Evolutionary conservation across 2,329 filamentous ascomycete species (phyloP), one percentile per base, ranked within the genome.

Genomic region (Colletotrichum sp.): DNA sequence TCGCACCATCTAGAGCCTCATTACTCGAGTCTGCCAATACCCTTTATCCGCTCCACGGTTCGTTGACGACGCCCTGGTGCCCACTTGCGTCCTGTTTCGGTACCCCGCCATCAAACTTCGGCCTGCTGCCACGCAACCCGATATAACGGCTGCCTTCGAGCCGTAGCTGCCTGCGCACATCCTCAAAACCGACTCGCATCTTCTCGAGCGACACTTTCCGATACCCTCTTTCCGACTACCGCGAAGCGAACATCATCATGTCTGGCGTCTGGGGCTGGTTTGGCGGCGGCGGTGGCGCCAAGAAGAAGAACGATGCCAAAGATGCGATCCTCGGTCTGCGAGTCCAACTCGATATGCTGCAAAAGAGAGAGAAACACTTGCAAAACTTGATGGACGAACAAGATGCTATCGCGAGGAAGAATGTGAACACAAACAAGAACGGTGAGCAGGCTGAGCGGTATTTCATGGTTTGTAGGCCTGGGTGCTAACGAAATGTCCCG

Each of bases 351-450:
- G 96, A 98, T 79, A 98, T 98, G 96, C 90, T 99, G 82, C 95
- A 97, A 86, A 99, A 99, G 90, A 91, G 96, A 74, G 96, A 98
- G 88, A 94, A 91, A 84, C 95, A 98, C 82, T 86, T 98, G 75
- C 93, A 97, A 84, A 94, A 90, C 76, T 95, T 98, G 87, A 98
- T 98, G 87, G 93, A 95, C 31, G 95, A 98, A 84, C 96, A 98
- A 84, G 95, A 98, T 80, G 90, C 90, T 47, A 90, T 97, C 77
- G 97, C 97, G 58, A 90, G 94, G 84, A 98, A 98, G 89, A 93
- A 97, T 76, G 93, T 98, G 70, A 92, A 88, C 80, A 90, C 93
- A 73, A 98, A 98, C 87, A 98, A 98, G 86, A 95, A 91, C 79
- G 93, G 97, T 98, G 90, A 77, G 92, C 85, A 69, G 66, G 38